Evolutionary conservation across 2,329 filamentous ascomycete genomes (phyloP).

Genomic region (Apiospora marii): DNA sequence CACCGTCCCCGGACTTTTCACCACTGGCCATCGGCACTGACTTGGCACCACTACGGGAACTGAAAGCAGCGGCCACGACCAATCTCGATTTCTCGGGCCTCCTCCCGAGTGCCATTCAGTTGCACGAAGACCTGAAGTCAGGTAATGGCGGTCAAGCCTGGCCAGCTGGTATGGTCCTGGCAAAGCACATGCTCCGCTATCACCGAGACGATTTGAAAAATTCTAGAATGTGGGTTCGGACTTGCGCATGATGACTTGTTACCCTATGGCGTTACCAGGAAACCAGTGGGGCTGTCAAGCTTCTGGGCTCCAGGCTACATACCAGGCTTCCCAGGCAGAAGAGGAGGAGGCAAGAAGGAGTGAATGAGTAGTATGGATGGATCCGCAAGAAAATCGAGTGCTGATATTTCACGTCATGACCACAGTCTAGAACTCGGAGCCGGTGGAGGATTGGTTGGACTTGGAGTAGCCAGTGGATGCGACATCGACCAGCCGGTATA

Average conservation of each 20-base stretch:
- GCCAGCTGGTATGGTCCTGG: constrained; percentile 90
- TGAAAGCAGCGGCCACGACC: constrained; percentile 62
- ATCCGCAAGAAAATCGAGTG: constrained; percentile 17
- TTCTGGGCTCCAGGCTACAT: not conserved
- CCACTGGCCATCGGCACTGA: constrained; percentile 61
- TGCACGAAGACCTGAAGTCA: constrained; percentile 85
- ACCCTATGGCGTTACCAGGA: not conserved
- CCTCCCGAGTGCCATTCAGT: constrained; percentile 71
- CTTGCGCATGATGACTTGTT: constrained; percentile 14
- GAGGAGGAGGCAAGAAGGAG: not conserved
- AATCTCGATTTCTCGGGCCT: constrained; percentile 75
- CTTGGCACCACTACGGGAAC: constrained; percentile 65
- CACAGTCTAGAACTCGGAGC: constrained; percentile 87
- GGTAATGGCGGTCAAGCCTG: constrained; percentile 95
- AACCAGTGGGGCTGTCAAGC: not conserved
- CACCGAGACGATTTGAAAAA: constrained; percentile 68
- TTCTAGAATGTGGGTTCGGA: constrained; percentile 74
- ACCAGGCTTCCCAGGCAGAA: not conserved
- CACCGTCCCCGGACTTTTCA: constrained; percentile 58
- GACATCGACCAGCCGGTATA: constrained; percentile 65
- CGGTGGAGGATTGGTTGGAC: constrained; percentile 85
- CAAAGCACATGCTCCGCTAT: constrained; percentile 83
- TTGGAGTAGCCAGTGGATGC: constrained; percentile 67
- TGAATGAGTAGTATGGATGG: not conserved
- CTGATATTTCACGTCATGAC: constrained; percentile 27